Conservation (phyloP, 345 rosid species). For the Mallotus nudiflorus region DNA sequence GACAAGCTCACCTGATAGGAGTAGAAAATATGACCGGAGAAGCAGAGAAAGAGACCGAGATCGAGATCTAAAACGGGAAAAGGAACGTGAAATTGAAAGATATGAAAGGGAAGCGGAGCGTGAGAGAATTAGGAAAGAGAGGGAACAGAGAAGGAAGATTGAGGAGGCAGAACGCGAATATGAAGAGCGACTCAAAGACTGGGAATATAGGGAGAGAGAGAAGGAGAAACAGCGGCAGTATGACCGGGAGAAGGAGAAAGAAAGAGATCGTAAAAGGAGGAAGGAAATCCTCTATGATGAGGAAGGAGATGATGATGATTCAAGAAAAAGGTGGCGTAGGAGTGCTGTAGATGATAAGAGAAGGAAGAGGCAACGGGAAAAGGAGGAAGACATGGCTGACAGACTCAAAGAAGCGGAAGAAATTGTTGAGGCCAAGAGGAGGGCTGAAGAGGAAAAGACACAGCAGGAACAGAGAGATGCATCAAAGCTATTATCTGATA, state of each 20-base stretch:
- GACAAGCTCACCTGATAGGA: slow-evolving; percentile 79
- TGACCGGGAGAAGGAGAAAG: slow-evolving; percentile 93
- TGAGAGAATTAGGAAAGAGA: slow-evolving; percentile 82
- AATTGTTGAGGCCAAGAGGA: slow-evolving; percentile 73
- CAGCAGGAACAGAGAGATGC: slow-evolving; percentile 63
- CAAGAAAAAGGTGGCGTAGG: slow-evolving; percentile 83
- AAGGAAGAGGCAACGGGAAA: slow-evolving; percentile 70
- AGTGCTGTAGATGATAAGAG: slow-evolving; percentile 72
- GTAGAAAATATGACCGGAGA: slow-evolving; percentile 69
- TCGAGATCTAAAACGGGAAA: slow-evolving; percentile 66
- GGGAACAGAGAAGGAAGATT: slow-evolving; percentile 87
- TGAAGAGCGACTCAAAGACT: slow-evolving; percentile 83
- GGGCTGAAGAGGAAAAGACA: slow-evolving; percentile 73
- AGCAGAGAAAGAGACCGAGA: slow-evolving; percentile 73
- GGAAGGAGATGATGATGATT: slow-evolving; percentile 78
- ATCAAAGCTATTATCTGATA: slow-evolving; percentile 51
- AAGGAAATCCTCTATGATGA: slow-evolving; percentile 82
- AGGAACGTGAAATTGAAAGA: slow-evolving; percentile 85
- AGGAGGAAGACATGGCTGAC: slow-evolving; percentile 83
- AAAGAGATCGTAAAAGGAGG: slow-evolving; percentile 83
- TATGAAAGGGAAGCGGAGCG: slow-evolving; percentile 90
- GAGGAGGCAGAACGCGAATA: slow-evolving; percentile 93
- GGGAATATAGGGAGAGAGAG: slow-evolving; percentile 95
- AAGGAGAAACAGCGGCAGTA: slow-evolving; percentile 88
- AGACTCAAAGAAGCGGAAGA: slow-evolving; percentile 78